Percentiles rank a stretch among this genome's conserved stretches.
Evolutionary conservation across 2,329 filamentous ascomycete genomes (phyloP).

Genomic region (Cladosporium sp.): DNA sequence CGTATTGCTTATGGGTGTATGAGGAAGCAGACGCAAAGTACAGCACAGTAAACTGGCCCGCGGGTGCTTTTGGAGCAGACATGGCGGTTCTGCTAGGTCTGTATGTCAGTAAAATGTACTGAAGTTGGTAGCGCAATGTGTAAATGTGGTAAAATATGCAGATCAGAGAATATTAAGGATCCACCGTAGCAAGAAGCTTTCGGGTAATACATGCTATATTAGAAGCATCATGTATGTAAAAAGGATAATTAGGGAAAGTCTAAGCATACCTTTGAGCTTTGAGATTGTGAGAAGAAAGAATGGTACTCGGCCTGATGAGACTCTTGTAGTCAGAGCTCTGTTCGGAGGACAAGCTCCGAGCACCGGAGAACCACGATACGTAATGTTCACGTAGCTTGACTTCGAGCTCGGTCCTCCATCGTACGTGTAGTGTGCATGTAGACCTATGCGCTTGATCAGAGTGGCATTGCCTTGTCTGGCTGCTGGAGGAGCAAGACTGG

Average conservation of each 20-base stretch:
- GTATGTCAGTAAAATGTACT: neutral
- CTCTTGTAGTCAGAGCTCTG: too few species aligned
- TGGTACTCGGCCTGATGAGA: too few species aligned
- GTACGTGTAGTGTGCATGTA: too few species aligned
- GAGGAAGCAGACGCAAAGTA: conserved; percentile 76
- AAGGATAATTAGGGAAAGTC: neutral
- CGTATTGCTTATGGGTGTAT: conserved; percentile 64
- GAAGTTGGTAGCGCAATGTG: neutral
- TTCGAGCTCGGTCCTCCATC: too few species aligned
- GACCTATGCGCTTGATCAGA: too few species aligned
- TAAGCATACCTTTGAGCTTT: neutral
- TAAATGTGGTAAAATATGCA: neutral
- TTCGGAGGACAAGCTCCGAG: too few species aligned
- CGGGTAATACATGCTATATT: conserved; percentile 15
- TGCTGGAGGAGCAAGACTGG: too few species aligned
- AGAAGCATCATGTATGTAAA: neutral
- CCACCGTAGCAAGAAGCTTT: conserved; percentile 10
- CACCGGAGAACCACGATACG: neutral
- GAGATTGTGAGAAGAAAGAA: neutral
- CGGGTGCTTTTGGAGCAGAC: conserved; percentile 36
- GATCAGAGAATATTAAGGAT: conserved; percentile 6
- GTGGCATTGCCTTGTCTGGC: too few species aligned
- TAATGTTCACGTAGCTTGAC: neutral
- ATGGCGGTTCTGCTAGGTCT: neutral
- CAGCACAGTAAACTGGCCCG: conserved; percentile 70